Conservation (phyloP, 768 basidiomycete species). For the Phlegmacium glaucopus region DNA sequence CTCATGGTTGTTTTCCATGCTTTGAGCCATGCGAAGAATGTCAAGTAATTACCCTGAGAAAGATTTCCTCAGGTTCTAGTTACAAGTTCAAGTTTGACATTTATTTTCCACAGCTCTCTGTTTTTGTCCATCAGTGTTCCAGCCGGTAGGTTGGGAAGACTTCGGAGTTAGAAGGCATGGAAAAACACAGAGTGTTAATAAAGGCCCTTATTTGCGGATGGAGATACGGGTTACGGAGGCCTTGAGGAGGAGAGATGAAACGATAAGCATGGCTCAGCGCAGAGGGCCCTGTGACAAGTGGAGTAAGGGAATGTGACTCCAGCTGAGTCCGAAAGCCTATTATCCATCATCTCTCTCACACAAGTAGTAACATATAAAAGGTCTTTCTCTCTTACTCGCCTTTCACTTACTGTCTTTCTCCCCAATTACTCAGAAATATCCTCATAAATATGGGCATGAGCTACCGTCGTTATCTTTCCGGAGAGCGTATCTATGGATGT, state of each 20-base stretch:
- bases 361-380: conserved; percentile 15
- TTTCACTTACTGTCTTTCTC: conserved; percentile 24
- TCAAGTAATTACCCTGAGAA: too few relatives aligned
- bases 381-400: conserved; percentile 10
- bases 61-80: too few relatives aligned
- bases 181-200: too few relatives aligned
- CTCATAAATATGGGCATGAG: conserved; percentile 74
- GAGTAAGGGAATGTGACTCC: conserved; percentile 20
- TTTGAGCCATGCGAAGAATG: too few relatives aligned
- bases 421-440: conserved; percentile 27
- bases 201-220: neutral
- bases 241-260: conserved; percentile 13
- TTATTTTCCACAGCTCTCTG: too few relatives aligned
- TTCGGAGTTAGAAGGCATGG: too few relatives aligned
- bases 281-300: conserved; percentile 18
- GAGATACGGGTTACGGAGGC: neutral
- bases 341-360: conserved; percentile 21
- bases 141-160: too few relatives aligned
- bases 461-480: conserved; percentile 82
- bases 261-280: conserved; percentile 17
- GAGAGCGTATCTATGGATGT: conserved; percentile 87
- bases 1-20: too few relatives aligned
- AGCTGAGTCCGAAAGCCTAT: conserved; percentile 18
- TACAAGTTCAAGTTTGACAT: too few relatives aligned
- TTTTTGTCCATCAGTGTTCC: too few relatives aligned